These are phyloP conservation scores for Trametes gibbosa DNA, from an alignment of 768 basidiomycete genomes.

Conservation along the genomic window DNA sequence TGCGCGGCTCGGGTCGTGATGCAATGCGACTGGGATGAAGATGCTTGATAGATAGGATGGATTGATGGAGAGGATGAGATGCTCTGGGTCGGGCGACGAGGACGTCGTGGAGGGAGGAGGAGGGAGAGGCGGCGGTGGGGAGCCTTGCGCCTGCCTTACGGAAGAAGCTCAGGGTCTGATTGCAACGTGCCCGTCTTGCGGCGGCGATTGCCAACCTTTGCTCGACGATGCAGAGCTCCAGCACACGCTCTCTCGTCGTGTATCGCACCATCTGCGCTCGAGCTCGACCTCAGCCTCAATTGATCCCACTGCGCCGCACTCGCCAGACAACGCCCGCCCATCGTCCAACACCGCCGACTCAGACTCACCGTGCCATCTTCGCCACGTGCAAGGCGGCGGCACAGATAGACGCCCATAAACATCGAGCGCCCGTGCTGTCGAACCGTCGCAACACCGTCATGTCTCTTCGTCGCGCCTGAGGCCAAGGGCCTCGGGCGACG, in stretches of 20 bases:
- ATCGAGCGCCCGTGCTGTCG: background rate
- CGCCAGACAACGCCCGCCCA: background rate
- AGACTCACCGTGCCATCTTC: background rate
- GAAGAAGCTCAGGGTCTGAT: conserved; percentile 58
- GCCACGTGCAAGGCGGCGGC: conserved; percentile 12
- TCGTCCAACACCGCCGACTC: background rate
- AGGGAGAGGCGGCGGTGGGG: conserved; percentile 59
- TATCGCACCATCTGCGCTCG: conserved; percentile 11
- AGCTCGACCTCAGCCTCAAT: conserved; percentile 9
- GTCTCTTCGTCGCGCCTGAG: too few relatives aligned
- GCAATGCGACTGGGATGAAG: conserved; percentile 24
- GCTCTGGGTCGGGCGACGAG: conserved; percentile 11
- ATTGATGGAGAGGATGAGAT: conserved; percentile 1
- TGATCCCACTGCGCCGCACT: background rate
- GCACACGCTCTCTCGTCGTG: conserved; percentile 24
- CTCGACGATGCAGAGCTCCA: conserved; percentile 12
- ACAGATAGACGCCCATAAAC: background rate
- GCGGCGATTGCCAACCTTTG: conserved; percentile 43
- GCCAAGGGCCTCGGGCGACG: too few relatives aligned
- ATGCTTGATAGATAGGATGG: conserved; percentile 36
- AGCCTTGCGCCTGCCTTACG: conserved; percentile 47
- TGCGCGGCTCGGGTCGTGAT: conserved; percentile 60
- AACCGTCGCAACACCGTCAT: too few relatives aligned
- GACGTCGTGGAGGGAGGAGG: conserved; percentile 36
- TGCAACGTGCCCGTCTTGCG: conserved; percentile 71